A percentile compares a stretch with the other conserved stretches of the same genome.
Conservation (phyloP, 495 filamentous ascomycete species). For the Elasticomyces elasticus region DNA sequence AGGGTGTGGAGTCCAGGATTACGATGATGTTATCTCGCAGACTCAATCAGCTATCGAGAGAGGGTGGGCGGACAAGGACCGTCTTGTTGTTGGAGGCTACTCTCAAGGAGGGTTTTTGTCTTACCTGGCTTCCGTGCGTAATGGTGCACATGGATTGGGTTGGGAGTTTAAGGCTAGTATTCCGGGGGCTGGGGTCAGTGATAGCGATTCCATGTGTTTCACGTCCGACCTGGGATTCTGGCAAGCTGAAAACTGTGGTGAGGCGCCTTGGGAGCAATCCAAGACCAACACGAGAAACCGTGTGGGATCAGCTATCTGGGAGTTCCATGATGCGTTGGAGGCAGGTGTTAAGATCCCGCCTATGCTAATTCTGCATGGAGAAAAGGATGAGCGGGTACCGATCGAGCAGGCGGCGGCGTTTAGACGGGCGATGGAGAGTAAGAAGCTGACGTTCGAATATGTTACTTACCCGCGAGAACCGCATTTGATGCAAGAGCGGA, state of each 20-base stretch:
- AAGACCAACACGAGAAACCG: slow-evolving; percentile 1
- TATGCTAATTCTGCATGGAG: slow-evolving; percentile 18
- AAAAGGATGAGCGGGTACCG: slow-evolving; percentile 12
- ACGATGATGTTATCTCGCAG: slow-evolving; percentile 27
- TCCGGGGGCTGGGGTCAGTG: slow-evolving; percentile 7
- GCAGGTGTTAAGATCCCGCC: slow-evolving; percentile 4
- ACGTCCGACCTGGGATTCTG: slow-evolving; percentile 12
- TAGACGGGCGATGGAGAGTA: slow-evolving; percentile 9
- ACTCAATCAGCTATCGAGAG: slow-evolving; percentile 24
- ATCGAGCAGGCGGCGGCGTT: slow-evolving; percentile 12
- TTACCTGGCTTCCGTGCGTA: slow-evolving; percentile 5
- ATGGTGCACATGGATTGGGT: slow-evolving; percentile 12
- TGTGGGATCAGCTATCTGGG: slow-evolving; percentile 9
- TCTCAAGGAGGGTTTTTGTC: slow-evolving; percentile 31
- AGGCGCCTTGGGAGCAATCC: background rate
- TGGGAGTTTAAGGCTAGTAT: slow-evolving; percentile 16
- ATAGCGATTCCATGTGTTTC: slow-evolving; percentile 10
- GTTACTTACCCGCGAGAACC: slow-evolving; percentile 15
- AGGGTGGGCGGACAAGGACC: slow-evolving; percentile 24
- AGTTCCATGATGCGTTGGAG: slow-evolving; percentile 6
- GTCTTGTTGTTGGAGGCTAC: slow-evolving; percentile 27
- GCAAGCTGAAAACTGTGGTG: background rate
- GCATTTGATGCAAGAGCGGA: slow-evolving; percentile 12
- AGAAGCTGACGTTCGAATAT: slow-evolving; percentile 4
- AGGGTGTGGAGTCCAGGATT: slow-evolving; percentile 25